phyloP scores from a whole-genome alignment of 169 alveolate species.

The Cyclospora cayetanensis region DNA sequence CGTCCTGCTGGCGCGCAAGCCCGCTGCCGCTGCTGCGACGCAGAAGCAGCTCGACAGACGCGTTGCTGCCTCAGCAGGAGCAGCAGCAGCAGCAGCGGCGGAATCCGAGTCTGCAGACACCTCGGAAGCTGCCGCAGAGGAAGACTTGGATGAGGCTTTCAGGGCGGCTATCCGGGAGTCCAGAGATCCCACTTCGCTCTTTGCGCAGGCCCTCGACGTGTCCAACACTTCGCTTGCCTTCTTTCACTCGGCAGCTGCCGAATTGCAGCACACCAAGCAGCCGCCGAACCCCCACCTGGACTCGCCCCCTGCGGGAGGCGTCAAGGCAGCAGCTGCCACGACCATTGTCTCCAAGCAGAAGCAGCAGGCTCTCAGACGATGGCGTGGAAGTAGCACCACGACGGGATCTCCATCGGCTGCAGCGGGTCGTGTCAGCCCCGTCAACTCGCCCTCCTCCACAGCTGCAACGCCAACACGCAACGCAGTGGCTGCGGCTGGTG shows the following conservation, averaged over 20 bases:
- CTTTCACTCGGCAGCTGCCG: neutral
- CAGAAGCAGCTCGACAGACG: neutral
- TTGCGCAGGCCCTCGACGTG: neutral
- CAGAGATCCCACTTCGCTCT: neutral
- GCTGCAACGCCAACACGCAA: conserved; percentile 8
- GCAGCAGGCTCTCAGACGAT: neutral
- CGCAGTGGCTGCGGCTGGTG: neutral
- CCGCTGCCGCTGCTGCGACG: conserved; percentile 13
- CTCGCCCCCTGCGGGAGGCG: neutral
- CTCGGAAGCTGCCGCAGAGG: neutral
- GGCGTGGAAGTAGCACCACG: neutral
- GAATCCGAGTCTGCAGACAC: neutral
- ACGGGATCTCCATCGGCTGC: neutral
- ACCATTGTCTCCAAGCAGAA: neutral
- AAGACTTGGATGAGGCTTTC: neutral
- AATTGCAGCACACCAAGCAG: conserved; percentile 6
- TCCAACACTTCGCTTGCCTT: neutral
- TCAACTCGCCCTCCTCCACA: neutral
- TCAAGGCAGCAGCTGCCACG: neutral
- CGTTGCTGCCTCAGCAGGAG: neutral
- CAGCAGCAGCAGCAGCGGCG: neutral
- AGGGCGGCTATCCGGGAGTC: neutral
- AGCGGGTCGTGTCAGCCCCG: neutral
- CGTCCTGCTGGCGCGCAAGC: conserved; percentile 9
- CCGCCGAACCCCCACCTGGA: conserved; percentile 17